phyloP scores from a whole-genome alignment of 1,284 basidiomycete genomes.

The Thecaphora frezii region DNA sequence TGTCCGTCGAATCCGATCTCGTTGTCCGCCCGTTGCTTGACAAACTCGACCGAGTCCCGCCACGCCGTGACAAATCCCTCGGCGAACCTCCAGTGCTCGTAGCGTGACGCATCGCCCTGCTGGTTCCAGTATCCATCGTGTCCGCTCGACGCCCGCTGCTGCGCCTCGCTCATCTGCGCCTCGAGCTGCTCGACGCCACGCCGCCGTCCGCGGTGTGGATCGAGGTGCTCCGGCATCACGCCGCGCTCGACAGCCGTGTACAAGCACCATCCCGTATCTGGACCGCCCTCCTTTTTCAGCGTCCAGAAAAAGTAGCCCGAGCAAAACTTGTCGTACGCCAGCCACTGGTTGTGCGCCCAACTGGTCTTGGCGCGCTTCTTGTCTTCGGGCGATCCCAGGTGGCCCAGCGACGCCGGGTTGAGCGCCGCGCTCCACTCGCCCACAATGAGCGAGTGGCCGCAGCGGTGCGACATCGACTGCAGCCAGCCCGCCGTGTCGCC shows the following conservation, averaged over 20 bases:
- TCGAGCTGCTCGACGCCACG: constrained; percentile 19
- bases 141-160: constrained; percentile 13
- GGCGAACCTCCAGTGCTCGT: constrained; percentile 71
- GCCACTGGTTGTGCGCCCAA: constrained; percentile 68
- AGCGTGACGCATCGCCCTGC: constrained; percentile 34
- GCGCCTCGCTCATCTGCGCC: constrained; percentile 12
- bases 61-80: constrained; percentile 72
- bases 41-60: constrained; percentile 70
- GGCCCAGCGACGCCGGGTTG: constrained; percentile 67
- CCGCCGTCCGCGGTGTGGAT: constrained; percentile 23
- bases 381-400: constrained; percentile 57
- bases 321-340: constrained; percentile 69
- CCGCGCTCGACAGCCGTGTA: constrained; percentile 70
- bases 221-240: constrained; percentile 65
- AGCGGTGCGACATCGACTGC: constrained; percentile 42
- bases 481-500: constrained; percentile 38
- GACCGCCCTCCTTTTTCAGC: constrained; percentile 71
- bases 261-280: constrained; percentile 78
- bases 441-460: constrained; percentile 70
- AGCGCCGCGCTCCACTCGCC: constrained; percentile 79
- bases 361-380: constrained; percentile 63
- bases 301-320: constrained; percentile 88
- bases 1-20: constrained; percentile 69
- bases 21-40: constrained; percentile 58
- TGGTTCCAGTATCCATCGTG: constrained; percentile 27